Evolutionary conservation across 352 stramenopile species (phyloP).

Genomic region (Pythium dissotocum): DNA sequence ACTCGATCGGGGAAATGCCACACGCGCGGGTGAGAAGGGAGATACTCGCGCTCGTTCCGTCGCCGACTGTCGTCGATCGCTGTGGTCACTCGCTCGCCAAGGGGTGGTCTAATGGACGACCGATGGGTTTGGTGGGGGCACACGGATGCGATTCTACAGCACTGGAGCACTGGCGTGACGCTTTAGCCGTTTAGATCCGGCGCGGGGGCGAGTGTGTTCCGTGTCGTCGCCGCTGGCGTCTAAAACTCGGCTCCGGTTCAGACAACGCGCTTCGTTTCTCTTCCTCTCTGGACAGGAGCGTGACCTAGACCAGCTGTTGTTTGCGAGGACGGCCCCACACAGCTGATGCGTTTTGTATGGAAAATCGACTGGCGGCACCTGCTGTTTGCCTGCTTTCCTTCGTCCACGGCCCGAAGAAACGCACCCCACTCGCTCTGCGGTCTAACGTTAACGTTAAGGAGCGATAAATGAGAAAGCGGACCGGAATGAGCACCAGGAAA

Average conservation of each 20-base stretch:
- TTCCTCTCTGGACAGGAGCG: slow-evolving; percentile 25
- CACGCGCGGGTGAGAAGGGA: not conserved
- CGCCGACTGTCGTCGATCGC: slow-evolving; percentile 6
- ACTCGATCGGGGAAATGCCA: not conserved
- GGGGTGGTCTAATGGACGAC: slow-evolving; percentile 3
- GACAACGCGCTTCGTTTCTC: slow-evolving; percentile 23
- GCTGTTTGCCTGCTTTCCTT: slow-evolving; percentile 20
- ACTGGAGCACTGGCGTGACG: not conserved
- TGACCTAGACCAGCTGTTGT: slow-evolving; percentile 22
- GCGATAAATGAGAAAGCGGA: not conserved
- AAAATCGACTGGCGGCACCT: slow-evolving; percentile 18
- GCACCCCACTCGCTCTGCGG: slow-evolving; percentile 16
- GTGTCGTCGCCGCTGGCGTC: slow-evolving; percentile 5
- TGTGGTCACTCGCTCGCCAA: not conserved
- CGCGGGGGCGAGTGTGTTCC: slow-evolving; percentile 2
- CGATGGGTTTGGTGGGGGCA: not conserved
- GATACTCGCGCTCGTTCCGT: not conserved
- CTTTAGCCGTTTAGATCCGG: slow-evolving; percentile 22
- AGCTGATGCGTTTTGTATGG: slow-evolving; percentile 18
- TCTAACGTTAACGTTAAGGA: not conserved
- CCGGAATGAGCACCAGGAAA: not conserved
- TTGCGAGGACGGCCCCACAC: slow-evolving; percentile 26
- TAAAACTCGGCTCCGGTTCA: not conserved
- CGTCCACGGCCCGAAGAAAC: slow-evolving; percentile 27
- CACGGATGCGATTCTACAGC: slow-evolving; percentile 1